phyloP scores from a whole-genome alignment of 176 grass and related monocot genomes.

The Panicum miliaceum region DNA sequence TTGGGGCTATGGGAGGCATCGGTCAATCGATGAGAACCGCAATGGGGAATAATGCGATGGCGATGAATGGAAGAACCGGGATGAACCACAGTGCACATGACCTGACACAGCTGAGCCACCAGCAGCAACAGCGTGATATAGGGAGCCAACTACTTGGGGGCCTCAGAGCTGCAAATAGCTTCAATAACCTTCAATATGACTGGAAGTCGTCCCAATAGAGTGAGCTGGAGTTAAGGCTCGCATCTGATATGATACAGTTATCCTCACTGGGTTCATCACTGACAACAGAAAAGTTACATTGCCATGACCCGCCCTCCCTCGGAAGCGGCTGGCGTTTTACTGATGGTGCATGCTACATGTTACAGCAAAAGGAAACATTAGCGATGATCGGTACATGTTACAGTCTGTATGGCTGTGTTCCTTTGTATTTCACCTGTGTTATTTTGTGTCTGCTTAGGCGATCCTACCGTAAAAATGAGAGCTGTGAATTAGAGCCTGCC shows the following conservation, averaged over 20 bases:
- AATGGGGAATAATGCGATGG: constrained; percentile 59
- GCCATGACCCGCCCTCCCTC: not conserved
- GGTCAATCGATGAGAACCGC: constrained; percentile 51
- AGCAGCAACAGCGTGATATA: constrained; percentile 74
- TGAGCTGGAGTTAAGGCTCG: constrained; percentile 17
- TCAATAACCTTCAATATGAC: constrained; percentile 81
- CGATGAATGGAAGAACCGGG: constrained; percentile 67
- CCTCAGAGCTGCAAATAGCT: constrained; percentile 68
- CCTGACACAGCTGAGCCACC: constrained; percentile 58
- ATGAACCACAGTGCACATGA: constrained; percentile 64
- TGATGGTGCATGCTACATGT: constrained; percentile 27
- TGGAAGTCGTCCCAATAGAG: constrained; percentile 75
- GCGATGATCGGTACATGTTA: constrained; percentile 30
- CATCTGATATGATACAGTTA: constrained; percentile 42
- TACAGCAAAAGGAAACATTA: constrained; percentile 25
- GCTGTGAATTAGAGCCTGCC: not conserved
- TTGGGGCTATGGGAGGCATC: constrained; percentile 48
- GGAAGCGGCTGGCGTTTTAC: constrained; percentile 27
- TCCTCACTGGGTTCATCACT: constrained; percentile 29
- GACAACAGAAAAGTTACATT: constrained; percentile 43
- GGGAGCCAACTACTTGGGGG: constrained; percentile 65
- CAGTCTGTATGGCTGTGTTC: constrained; percentile 35
- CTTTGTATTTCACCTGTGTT: constrained; percentile 22
- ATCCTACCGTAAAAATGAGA: not conserved
- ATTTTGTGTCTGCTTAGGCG: constrained; percentile 17